Conservation (phyloP, 2,329 filamentous ascomycete genomes). For the Alternaria brassicae region DNA sequence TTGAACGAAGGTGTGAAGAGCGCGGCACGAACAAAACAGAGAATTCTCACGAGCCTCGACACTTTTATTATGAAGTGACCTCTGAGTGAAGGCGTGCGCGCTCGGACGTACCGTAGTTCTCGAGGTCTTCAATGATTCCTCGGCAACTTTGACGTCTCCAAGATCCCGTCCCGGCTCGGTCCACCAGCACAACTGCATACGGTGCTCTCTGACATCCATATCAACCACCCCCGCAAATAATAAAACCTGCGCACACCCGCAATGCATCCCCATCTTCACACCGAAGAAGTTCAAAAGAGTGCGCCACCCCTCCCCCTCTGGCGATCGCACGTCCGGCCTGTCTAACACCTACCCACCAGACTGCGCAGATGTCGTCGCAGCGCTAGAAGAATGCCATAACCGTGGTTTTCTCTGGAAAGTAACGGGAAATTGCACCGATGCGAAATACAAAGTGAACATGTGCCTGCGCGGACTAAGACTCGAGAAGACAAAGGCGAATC, state of each 20-base stretch:
- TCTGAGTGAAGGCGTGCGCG: constrained; percentile 21
- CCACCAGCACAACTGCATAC: not conserved
- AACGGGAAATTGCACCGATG: constrained; percentile 85
- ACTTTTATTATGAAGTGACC: constrained; percentile 3
- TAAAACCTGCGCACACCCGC: constrained; percentile 37
- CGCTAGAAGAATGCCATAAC: constrained; percentile 94
- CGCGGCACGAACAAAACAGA: not conserved
- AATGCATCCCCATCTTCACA: constrained; percentile 98
- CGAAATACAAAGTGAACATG: constrained; percentile 82
- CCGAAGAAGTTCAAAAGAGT: constrained; percentile 84
- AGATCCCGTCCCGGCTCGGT: not conserved
- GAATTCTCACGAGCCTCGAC: not conserved
- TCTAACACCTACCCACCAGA: constrained; percentile 60
- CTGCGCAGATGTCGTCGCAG: constrained; percentile 92
- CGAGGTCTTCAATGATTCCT: constrained; percentile 34
- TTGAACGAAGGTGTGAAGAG: constrained; percentile 20
- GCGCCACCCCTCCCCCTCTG: constrained; percentile 34
- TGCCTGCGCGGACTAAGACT: constrained; percentile 83
- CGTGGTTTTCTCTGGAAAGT: constrained; percentile 92
- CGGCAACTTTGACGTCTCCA: constrained; percentile 15
- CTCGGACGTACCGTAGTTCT: constrained; percentile 34
- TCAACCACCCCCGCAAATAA: not conserved
- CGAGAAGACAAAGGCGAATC: constrained; percentile 79
- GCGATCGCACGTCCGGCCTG: not conserved
- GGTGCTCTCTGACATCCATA: not conserved